phyloP scores from a whole-genome alignment of 1,284 basidiomycete species.

The Marasmius sp. region DNA sequence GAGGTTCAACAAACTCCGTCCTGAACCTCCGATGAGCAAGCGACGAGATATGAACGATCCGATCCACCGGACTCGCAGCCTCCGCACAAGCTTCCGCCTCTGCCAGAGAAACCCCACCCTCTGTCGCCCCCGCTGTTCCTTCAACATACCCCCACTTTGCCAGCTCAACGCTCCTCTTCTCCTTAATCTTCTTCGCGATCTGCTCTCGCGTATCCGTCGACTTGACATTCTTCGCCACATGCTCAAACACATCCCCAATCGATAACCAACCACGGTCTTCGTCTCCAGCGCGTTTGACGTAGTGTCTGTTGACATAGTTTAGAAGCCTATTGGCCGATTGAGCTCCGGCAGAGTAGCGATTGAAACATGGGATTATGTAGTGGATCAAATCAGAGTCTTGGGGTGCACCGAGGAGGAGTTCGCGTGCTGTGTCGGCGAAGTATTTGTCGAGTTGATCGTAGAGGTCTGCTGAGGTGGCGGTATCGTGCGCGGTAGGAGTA shows the following conservation, averaged over 20 bases:
- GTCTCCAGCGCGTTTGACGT: conserved; percentile 72
- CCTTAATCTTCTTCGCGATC: conserved; percentile 54
- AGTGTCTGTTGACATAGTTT: conserved; percentile 78
- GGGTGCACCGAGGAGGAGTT: conserved; percentile 61
- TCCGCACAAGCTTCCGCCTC: conserved; percentile 69
- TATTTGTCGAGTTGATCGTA: conserved; percentile 65
- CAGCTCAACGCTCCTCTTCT: conserved; percentile 59
- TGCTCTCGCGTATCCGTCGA: conserved; percentile 56
- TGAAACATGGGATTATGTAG: conserved; percentile 69
- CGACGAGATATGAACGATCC: conserved; percentile 61
- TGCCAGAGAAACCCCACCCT: conserved; percentile 34
- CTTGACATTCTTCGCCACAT: conserved; percentile 54
- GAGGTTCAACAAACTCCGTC: conserved; percentile 66
- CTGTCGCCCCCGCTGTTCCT: conserved; percentile 38
- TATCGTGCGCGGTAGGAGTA: conserved; percentile 20
- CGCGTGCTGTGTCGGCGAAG: conserved; percentile 37
- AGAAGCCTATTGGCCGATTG: conserved; percentile 67
- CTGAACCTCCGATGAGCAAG: conserved; percentile 70
- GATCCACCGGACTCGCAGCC: conserved; percentile 65
- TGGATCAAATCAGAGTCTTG: conserved; percentile 62
- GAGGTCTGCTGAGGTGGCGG: conserved; percentile 58
- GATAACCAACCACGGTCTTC: conserved; percentile 77
- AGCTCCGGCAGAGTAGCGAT: conserved; percentile 64
- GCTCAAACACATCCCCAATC: conserved; percentile 61
- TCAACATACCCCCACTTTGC: conserved; percentile 68